Evolutionary conservation across 1,284 basidiomycete genomes (phyloP).

Genomic region (Trichosporon coremiiforme): DNA sequence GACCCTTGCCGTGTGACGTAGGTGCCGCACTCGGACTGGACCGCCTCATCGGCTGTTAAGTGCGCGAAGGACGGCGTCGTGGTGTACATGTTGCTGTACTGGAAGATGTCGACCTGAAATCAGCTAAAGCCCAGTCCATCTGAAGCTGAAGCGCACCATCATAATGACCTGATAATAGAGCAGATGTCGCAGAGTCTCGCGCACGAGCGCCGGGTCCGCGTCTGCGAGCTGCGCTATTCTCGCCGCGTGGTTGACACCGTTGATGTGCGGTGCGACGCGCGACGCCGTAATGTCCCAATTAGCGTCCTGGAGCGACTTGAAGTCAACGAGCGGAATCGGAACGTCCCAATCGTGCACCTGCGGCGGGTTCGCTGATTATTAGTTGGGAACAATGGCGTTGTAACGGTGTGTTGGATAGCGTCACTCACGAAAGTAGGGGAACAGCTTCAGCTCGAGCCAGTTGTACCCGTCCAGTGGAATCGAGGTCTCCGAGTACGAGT

Average conservation of each 20-base stretch:
- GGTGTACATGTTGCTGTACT: constrained; percentile 97
- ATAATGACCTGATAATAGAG: constrained; percentile 97
- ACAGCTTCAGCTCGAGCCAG: constrained; percentile 90
- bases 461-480: constrained; percentile 86
- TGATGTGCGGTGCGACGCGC: constrained; percentile 62
- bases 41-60: constrained; percentile 77
- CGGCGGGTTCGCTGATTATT: constrained; percentile 71
- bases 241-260: constrained; percentile 59
- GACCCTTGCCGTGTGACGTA: constrained; percentile 74
- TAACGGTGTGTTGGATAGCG: not conserved
- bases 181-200: constrained; percentile 88
- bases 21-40: constrained; percentile 81
- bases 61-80: constrained; percentile 79
- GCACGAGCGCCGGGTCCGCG: constrained; percentile 79
- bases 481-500: constrained; percentile 93
- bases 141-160: constrained; percentile 58
- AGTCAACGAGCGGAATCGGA: constrained; percentile 82
- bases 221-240: constrained; percentile 90
- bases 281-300: constrained; percentile 97
- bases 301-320: constrained; percentile 75
- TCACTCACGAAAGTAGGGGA: constrained; percentile 76
- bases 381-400: not conserved
- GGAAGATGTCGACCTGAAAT: constrained; percentile 80
- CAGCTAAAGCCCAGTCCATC: not conserved
- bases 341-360: constrained; percentile 93